These are phyloP conservation scores for Calonectria honghensis DNA, from an alignment of 2,329 filamentous ascomycete species.

Conservation along the genomic window DNA sequence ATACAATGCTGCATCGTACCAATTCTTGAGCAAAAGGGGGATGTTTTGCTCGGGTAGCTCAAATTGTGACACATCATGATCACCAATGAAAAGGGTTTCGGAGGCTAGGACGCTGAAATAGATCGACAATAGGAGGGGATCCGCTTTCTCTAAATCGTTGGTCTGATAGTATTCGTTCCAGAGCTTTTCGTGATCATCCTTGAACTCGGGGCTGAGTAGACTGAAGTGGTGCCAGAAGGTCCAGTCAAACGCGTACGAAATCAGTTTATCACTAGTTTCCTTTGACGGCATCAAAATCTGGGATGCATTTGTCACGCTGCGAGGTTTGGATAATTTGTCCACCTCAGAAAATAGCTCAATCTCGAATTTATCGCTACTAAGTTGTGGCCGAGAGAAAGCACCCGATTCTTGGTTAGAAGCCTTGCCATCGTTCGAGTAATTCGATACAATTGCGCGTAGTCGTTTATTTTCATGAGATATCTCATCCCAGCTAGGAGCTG, in stretches of 20 bases:
- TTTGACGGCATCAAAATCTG: conserved; percentile 9
- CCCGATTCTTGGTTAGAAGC: not conserved
- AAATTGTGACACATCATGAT: not conserved
- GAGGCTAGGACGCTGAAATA: conserved; percentile 19
- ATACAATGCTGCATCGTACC: conserved; percentile 19
- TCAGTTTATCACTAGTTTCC: not conserved
- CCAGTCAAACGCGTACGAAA: conserved; percentile 15
- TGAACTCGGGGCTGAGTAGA: not conserved
- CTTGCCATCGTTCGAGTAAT: not conserved
- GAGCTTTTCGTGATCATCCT: not conserved
- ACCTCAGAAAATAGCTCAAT: not conserved
- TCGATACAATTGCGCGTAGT: not conserved
- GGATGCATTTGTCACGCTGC: not conserved
- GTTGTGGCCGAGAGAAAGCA: not conserved
- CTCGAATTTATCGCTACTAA: conserved; percentile 2
- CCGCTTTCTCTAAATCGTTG: not conserved
- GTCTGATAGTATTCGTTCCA: not conserved
- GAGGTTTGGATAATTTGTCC: not conserved
- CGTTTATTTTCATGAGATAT: conserved; percentile 12
- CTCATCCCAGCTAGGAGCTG: not conserved
- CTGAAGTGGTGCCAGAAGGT: conserved; percentile 29
- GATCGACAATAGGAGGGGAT: not conserved
- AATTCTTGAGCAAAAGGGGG: not conserved
- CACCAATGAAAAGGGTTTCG: conserved; percentile 6
- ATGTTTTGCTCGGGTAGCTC: not conserved